Evolutionary conservation across 345 rosid genomes (phyloP).

Genomic region (Jatropha curcas): DNA sequence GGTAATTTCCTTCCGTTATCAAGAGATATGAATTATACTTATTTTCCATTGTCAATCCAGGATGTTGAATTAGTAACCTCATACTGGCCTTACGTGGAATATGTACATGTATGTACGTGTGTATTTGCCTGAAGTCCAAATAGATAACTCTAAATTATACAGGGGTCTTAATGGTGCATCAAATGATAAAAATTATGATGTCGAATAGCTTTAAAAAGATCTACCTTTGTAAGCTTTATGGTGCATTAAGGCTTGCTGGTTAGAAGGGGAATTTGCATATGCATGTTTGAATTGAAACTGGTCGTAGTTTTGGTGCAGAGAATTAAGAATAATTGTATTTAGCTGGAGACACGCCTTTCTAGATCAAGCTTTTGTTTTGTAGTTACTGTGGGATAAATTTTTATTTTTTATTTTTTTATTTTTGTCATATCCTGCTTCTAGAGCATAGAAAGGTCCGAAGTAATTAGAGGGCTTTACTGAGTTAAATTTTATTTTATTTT

Average conservation of each 20-base stretch:
- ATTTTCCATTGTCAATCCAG: background rate
- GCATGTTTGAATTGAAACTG: background rate
- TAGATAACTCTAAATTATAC: background rate
- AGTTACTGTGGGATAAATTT: background rate
- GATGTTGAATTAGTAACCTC: background rate
- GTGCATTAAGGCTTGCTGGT: background rate
- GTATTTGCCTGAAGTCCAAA: no score
- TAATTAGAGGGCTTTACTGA: background rate
- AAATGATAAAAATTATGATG: background rate
- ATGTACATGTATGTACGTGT: no score
- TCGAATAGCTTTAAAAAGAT: background rate
- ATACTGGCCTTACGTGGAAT: background rate
- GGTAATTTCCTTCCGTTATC: slow-evolving; percentile 42
- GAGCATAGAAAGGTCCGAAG: background rate
- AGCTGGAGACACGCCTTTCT: background rate
- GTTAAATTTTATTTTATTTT: no score
- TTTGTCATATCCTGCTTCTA: no score
- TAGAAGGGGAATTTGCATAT: background rate
- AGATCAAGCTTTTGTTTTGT: background rate
- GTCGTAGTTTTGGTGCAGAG: background rate
- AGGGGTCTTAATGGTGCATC: background rate
- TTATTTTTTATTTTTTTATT: no score
- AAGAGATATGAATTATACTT: background rate
- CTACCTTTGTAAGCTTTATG: no score
- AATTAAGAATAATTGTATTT: background rate